Base-by-base conservation (phyloP, 140 eudicot genomes). In the Senecio squalidus region DNA sequence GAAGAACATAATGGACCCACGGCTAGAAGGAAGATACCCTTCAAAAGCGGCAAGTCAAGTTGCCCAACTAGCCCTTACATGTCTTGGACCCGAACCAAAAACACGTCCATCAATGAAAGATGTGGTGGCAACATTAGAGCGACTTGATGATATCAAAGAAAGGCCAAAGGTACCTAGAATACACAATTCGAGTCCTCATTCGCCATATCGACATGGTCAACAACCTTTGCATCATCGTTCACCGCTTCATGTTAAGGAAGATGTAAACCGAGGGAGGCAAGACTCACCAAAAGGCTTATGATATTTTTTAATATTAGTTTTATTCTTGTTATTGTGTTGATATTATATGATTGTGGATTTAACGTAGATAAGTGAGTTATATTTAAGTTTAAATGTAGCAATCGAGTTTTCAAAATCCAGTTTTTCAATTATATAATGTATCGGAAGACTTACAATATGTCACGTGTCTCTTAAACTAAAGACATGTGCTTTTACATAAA, bases 11-110 rank as follows among this genome's bases (percentile, higher is more conserved):
- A 83, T 80, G 82, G 92, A 83, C 74, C 14, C 77, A 6, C 75
- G 84, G 52, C 66, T 83, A 16, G 87, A 83, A 64, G 92, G 92
- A 25, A 76, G 57, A 55, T 83, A 80, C 68, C 87, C 92, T 11
- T 70, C 81, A 7, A 83, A 78, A 72, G 86, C 81, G 5, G 73
- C 82, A 5, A 54, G 50, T n/a, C 68, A 61, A 2, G 66, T 78
- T 39, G 86, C 92, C 25, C 81, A 80, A 48, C 77, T 83, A 20
- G 82, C 92, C 13, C 64, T 83, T 27, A 73, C 78, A 13, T 79
- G 92, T 25, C 84, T 83, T 11, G 84, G 47, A 9, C 45, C 64
- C 3, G 84, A 83, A 36, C 92, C 68, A 6, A 76, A 74, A 70
- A 53, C 59, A 9, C 71, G 92, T 6, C 92, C 92, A 5, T 63